These are phyloP conservation scores for Lachancea fermentati DNA, from an alignment of 805 yeast species.

Conservation along the genomic window DNA sequence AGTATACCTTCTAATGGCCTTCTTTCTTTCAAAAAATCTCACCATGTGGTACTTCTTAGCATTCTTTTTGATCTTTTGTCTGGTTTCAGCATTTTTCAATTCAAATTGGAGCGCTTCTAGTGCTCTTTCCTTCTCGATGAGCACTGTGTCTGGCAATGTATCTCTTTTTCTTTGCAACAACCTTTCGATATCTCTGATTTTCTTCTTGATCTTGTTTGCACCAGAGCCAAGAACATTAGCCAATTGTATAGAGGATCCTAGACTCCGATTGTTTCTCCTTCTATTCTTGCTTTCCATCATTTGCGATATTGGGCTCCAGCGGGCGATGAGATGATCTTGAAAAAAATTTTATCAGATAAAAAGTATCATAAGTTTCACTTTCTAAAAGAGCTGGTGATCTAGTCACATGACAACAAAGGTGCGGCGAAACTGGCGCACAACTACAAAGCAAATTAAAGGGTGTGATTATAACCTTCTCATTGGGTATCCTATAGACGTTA, in stretches of 20 bases:
- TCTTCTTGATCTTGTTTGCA: constrained; percentile 63
- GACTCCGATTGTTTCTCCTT: constrained; percentile 13
- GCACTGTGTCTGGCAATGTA: constrained; percentile 55
- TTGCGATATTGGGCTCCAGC: not conserved
- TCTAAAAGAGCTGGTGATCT: no score
- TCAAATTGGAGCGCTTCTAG: constrained; percentile 59
- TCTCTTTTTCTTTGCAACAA: constrained; percentile 50
- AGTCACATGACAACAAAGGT: no score
- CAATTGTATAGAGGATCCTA: constrained; percentile 32
- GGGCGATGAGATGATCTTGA: constrained; percentile 6
- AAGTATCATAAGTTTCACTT: no score
- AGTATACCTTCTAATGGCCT: constrained; percentile 69
- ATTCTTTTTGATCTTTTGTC: constrained; percentile 42
- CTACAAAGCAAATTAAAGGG: no score
- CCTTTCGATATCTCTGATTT: constrained; percentile 81
- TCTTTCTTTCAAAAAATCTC: constrained; percentile 83
- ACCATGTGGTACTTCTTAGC: constrained; percentile 88
- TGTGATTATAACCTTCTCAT: no score
- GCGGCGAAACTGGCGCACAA: no score
- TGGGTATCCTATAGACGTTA: no score
- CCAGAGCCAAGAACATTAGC: constrained; percentile 35
- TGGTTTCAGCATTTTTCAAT: constrained; percentile 42
- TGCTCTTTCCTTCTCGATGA: constrained; percentile 70
- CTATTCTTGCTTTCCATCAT: constrained; percentile 8
- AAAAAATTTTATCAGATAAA: not conserved